These are phyloP conservation scores for Gastrolobium bilobum DNA, from an alignment of 306 rosid genomes.

Conservation along the genomic window DNA sequence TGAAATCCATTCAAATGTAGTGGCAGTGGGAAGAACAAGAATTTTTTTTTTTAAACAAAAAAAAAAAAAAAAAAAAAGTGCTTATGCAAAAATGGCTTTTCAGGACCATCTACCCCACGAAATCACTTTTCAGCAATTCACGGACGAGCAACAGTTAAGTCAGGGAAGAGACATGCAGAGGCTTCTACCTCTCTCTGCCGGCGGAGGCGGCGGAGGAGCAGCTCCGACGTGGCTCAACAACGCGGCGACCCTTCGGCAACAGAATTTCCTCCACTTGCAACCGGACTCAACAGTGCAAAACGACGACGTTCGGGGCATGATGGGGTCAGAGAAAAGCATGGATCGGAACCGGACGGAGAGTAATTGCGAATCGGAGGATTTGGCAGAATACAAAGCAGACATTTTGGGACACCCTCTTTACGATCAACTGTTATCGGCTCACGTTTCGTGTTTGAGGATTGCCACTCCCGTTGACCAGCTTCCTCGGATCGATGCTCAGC, in stretches of 20 bases:
- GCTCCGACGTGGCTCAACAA: slow-evolving; percentile 70
- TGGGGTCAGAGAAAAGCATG: slow-evolving; percentile 45
- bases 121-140: slow-evolving; percentile 63
- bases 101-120: slow-evolving; percentile 62
- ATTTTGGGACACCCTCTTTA: slow-evolving; percentile 78
- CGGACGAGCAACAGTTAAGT: slow-evolving; percentile 51
- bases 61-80: not conserved
- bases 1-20: not conserved
- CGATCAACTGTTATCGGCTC: slow-evolving; percentile 83
- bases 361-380: slow-evolving; percentile 45
- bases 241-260: slow-evolving; percentile 58
- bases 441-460: slow-evolving; percentile 83
- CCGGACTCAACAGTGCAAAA: slow-evolving; percentile 37
- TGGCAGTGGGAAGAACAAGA: not conserved
- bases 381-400: slow-evolving; percentile 66
- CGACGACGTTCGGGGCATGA: slow-evolving; percentile 50
- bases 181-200: slow-evolving; percentile 40
- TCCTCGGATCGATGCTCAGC: slow-evolving; percentile 79
- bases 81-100: slow-evolving; percentile 59
- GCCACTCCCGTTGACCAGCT: slow-evolving; percentile 93
- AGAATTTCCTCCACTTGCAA: slow-evolving; percentile 64
- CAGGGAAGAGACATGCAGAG: slow-evolving; percentile 57
- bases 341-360: slow-evolving; percentile 53
- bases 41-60: not conserved
- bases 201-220: slow-evolving; percentile 22